A percentile compares a stretch with the other conserved stretches of the same genome.
phyloP scores from a whole-genome alignment of 768 basidiomycete species.

The Leccinum uliginosum region DNA sequence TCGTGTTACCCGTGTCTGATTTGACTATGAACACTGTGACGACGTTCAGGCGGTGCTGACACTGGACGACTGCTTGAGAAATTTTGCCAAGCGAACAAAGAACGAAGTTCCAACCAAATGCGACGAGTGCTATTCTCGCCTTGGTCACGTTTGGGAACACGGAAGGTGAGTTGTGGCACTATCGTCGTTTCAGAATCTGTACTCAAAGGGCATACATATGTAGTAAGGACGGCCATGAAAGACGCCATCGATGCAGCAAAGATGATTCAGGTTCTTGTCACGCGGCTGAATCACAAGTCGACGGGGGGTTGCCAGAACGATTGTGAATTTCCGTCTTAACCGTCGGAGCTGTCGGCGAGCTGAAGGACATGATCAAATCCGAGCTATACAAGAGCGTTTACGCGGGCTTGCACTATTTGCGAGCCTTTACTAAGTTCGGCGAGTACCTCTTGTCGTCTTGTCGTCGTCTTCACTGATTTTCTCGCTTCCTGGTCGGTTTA shows the following conservation, averaged over 20 bases:
- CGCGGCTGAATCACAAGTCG: conserved; percentile 14
- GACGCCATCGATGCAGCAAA: conserved; percentile 9
- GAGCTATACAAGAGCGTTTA: conserved; percentile 4
- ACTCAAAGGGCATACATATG: too few relatives aligned
- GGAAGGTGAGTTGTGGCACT: background rate
- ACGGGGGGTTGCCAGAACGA: conserved; percentile 7
- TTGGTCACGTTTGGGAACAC: conserved; percentile 13
- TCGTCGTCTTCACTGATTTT: background rate
- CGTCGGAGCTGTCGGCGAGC: conserved; percentile 7
- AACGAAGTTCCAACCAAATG: conserved; percentile 5
- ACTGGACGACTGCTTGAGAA: conserved; percentile 3
- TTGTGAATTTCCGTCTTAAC: conserved; percentile 15
- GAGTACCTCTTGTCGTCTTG: background rate
- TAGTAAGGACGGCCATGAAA: conserved; percentile 8
- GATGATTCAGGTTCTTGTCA: conserved; percentile 15
- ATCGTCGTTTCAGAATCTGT: too few relatives aligned
- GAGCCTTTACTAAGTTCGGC: conserved; percentile 19
- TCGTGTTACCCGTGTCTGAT: too few relatives aligned
- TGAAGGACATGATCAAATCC: conserved; percentile 14
- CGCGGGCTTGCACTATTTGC: conserved; percentile 25
- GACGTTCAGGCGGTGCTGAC: conserved; percentile 6
- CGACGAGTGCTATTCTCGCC: conserved; percentile 16
- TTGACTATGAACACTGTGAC: conserved; percentile 3
- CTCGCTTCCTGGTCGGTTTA: background rate
- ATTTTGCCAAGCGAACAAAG: conserved; percentile 14